A percentile compares a stretch with the other conserved stretches of the same genome.
These are phyloP conservation scores for Cyberlindnera euphorbiae DNA, from an alignment of 805 yeast species.

Conservation along the genomic window DNA sequence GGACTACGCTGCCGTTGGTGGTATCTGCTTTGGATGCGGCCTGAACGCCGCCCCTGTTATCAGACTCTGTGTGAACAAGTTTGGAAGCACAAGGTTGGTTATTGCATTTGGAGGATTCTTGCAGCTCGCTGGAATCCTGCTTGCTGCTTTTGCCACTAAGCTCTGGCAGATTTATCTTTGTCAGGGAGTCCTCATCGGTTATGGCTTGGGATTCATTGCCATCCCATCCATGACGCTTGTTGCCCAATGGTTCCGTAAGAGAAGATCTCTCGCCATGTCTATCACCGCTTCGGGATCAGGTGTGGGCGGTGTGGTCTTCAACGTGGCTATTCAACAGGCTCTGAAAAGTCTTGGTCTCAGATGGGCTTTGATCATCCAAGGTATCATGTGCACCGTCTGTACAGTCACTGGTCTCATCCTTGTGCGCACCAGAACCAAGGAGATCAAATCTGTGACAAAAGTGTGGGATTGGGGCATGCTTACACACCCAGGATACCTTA, in stretches of 20 bases:
- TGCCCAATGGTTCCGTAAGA: slow-evolving; percentile 69
- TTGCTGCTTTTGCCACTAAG: slow-evolving; percentile 55
- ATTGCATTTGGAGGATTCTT: slow-evolving; percentile 44
- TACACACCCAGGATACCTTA: slow-evolving; percentile 38
- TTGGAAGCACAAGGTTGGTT: slow-evolving; percentile 38
- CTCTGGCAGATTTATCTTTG: slow-evolving; percentile 65
- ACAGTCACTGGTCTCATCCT: slow-evolving; percentile 31
- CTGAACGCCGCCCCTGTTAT: slow-evolving; percentile 56
- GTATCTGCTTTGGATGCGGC: slow-evolving; percentile 54
- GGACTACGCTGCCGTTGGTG: slow-evolving; percentile 66
- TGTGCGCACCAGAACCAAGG: slow-evolving; percentile 34
- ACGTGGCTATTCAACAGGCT: slow-evolving; percentile 32
- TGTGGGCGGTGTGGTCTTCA: slow-evolving; percentile 39
- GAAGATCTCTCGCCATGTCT: slow-evolving; percentile 45
- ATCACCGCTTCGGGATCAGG: slow-evolving; percentile 39
- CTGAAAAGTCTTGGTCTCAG: slow-evolving; percentile 26
- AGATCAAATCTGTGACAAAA: slow-evolving; percentile 31
- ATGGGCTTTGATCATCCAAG: slow-evolving; percentile 34
- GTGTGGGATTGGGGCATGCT: slow-evolving; percentile 40
- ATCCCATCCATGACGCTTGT: slow-evolving; percentile 55
- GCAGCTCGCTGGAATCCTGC: slow-evolving; percentile 50
- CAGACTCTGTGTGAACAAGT: slow-evolving; percentile 6
- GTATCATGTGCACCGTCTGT: slow-evolving; percentile 32
- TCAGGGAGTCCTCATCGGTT: slow-evolving; percentile 61
- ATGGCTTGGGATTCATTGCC: slow-evolving; percentile 47